Evolutionary conservation across 2,329 filamentous ascomycete species (phyloP).

Genomic region (Dactylellina sp.): DNA sequence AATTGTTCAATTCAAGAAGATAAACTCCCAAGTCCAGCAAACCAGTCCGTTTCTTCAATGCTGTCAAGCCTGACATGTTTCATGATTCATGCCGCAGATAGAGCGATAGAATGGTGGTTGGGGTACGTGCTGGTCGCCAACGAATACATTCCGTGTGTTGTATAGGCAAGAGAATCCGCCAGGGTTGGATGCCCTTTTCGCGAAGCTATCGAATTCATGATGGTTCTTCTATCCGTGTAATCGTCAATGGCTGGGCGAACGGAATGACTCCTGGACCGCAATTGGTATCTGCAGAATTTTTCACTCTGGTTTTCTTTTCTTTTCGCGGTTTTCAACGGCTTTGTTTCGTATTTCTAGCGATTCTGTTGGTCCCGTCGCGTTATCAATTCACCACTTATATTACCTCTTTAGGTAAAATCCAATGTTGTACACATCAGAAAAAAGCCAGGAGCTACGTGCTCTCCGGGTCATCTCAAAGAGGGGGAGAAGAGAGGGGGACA

Average conservation of each 20-base stretch:
- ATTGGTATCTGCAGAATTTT: constrained; percentile 27
- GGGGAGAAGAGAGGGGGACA: constrained; percentile 18
- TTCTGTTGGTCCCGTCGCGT: constrained; percentile 9
- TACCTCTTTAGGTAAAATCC: constrained; percentile 30
- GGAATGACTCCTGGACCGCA: constrained; percentile 44
- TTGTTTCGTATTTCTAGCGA: constrained; percentile 6
- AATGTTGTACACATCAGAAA: constrained; percentile 44
- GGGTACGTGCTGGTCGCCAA: constrained; percentile 38
- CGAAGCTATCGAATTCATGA: constrained; percentile 4
- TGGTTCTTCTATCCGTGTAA: constrained; percentile 7
- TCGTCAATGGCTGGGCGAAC: constrained; percentile 8
- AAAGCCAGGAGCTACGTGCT: not conserved
- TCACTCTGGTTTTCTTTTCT: constrained; percentile 10
- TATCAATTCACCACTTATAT: constrained; percentile 36
- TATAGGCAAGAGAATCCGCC: constrained; percentile 19
- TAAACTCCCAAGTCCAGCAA: constrained; percentile 1
- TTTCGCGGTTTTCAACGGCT: constrained; percentile 41
- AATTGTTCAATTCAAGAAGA: not conserved
- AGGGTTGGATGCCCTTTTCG: constrained; percentile 32
- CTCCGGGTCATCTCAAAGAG: constrained; percentile 19
- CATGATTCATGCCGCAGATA: constrained; percentile 18
- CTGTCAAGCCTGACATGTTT: constrained; percentile 30
- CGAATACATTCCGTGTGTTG: constrained; percentile 56
- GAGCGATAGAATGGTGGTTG: constrained; percentile 46
- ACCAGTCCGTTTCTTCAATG: not conserved